Conservation (phyloP, 371 early-diverging fungal species). For the Apophysomyces elegans region DNA sequence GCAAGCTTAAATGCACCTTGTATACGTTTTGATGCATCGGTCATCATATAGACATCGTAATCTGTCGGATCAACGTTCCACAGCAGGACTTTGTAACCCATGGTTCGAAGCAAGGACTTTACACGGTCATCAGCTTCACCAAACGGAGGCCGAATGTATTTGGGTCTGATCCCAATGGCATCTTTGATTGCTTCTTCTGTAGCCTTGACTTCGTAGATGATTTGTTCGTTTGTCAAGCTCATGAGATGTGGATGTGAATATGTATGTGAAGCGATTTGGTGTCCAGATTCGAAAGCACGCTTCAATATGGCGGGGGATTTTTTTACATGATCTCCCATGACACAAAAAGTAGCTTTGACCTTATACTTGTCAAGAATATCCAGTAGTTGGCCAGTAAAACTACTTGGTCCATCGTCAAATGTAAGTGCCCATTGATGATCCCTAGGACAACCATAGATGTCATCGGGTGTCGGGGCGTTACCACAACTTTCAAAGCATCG, state of each 20-base stretch:
- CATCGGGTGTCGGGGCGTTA: slow-evolving; percentile 29
- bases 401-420: slow-evolving; percentile 73
- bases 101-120: slow-evolving; percentile 42
- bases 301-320: slow-evolving; percentile 37
- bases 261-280: slow-evolving; percentile 60
- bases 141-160: slow-evolving; percentile 66
- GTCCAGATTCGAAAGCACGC: slow-evolving; percentile 54
- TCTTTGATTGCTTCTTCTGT: slow-evolving; percentile 51
- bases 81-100: slow-evolving; percentile 57
- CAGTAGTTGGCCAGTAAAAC: slow-evolving; percentile 55
- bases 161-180: slow-evolving; percentile 59
- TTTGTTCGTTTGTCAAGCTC: slow-evolving; percentile 41
- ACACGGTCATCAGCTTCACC: slow-evolving; percentile 59
- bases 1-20: slow-evolving; percentile 32
- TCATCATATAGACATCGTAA: slow-evolving; percentile 37
- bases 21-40: slow-evolving; percentile 24
- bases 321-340: slow-evolving; percentile 59
- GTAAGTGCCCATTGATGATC: slow-evolving; percentile 46
- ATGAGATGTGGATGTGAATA: slow-evolving; percentile 55
- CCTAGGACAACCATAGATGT: slow-evolving; percentile 43
- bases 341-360: slow-evolving; percentile 73
- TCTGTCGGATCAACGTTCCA: slow-evolving; percentile 63
- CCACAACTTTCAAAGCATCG: slow-evolving; percentile 50
- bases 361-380: slow-evolving; percentile 47
- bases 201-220: slow-evolving; percentile 45